These are phyloP conservation scores for Candolleomyces efflorescens DNA, from an alignment of 768 basidiomycete genomes.

Conservation along the genomic window DNA sequence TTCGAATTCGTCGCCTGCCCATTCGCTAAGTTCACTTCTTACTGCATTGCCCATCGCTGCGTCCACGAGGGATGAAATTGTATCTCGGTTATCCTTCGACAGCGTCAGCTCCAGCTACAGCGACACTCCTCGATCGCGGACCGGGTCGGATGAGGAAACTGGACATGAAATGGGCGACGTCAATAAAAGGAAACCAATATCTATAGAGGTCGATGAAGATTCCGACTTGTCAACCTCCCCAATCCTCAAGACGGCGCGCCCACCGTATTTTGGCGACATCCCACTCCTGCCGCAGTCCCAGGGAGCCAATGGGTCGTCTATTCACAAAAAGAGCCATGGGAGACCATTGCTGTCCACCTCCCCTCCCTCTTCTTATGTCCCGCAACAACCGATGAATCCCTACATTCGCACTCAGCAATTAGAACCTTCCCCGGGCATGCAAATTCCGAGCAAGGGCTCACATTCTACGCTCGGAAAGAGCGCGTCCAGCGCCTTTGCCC, in stretches of 20 bases:
- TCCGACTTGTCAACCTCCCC: neutral
- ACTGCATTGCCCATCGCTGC: slow-evolving; percentile 46
- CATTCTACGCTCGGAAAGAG: neutral
- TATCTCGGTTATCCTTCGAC: slow-evolving; percentile 52
- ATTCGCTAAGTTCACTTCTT: slow-evolving; percentile 40
- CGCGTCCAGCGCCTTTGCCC: neutral
- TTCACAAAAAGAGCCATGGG: slow-evolving; percentile 15
- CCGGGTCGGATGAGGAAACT: slow-evolving; percentile 28
- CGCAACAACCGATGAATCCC: slow-evolving; percentile 27
- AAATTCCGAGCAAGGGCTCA: slow-evolving; percentile 29
- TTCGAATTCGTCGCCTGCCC: slow-evolving; percentile 25
- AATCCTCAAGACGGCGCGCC: neutral
- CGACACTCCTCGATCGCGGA: slow-evolving; percentile 25
- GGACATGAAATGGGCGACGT: slow-evolving; percentile 46
- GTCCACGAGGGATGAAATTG: slow-evolving; percentile 52
- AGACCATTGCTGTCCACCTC: slow-evolving; percentile 26
- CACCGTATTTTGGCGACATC: neutral
- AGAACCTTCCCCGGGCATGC: slow-evolving; percentile 53
- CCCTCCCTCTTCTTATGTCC: slow-evolving; percentile 30
- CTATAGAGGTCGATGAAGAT: neutral
- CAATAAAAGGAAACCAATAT: slow-evolving; percentile 6
- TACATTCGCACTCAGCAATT: slow-evolving; percentile 45
- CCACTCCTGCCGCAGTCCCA: neutral
- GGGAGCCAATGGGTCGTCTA: slow-evolving; percentile 8
- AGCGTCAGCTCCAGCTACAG: slow-evolving; percentile 42